These are phyloP conservation scores for Azolla pinnata DNA, from an alignment of 75 land plant species.

Conservation along the genomic window DNA sequence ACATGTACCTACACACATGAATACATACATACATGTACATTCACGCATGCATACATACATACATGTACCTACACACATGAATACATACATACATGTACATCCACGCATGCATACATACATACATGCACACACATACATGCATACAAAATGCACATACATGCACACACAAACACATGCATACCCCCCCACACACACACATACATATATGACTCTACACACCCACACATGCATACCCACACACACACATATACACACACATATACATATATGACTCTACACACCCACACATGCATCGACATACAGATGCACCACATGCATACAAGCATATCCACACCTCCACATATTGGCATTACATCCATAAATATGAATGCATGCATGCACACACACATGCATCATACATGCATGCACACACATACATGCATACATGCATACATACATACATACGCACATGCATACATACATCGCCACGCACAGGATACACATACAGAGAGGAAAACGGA, in stretches of 20 bases:
- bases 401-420: too few relatives aligned
- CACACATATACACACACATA: too few relatives aligned
- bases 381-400: too few relatives aligned
- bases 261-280: neutral
- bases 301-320: neutral
- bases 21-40: neutral
- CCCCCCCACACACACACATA: neutral
- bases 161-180: neutral
- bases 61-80: neutral
- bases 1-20: neutral
- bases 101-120: neutral
- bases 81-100: neutral
- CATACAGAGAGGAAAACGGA: too few relatives aligned
- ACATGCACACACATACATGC: neutral
- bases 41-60: neutral
- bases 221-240: neutral
- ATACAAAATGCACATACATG: neutral
- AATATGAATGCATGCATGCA: too few relatives aligned
- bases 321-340: too few relatives aligned
- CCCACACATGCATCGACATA: neutral
- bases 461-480: too few relatives aligned
- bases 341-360: too few relatives aligned
- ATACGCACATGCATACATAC: too few relatives aligned
- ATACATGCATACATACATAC: too few relatives aligned
- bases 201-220: neutral